A percentile compares a stretch with the other conserved stretches of the same genome.
These are phyloP conservation scores for Cyberlindnera galapagoensis DNA, from an alignment of 805 yeast species.

Conservation along the genomic window DNA sequence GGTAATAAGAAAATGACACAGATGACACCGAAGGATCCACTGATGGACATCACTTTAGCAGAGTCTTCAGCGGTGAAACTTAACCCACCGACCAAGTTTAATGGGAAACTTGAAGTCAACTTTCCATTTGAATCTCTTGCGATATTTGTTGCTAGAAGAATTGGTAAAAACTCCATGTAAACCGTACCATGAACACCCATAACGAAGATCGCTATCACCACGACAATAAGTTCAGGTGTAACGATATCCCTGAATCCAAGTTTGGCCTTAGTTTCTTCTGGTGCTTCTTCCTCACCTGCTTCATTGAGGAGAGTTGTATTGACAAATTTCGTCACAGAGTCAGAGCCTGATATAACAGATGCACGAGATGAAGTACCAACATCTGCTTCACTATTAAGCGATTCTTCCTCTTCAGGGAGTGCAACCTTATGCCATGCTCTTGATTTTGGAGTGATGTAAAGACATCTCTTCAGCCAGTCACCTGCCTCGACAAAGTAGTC, in stretches of 20 bases:
- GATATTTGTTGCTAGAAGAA: constrained; percentile 12
- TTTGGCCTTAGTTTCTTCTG: constrained; percentile 1
- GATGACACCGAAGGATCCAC: constrained; percentile 17
- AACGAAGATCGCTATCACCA: constrained; percentile 7
- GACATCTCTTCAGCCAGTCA: constrained; percentile 4
- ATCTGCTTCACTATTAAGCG: constrained; percentile 1
- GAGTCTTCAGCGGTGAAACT: constrained; percentile 16
- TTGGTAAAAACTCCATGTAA: constrained; percentile 12
- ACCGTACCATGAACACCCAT: constrained; percentile 9
- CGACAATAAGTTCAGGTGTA: constrained; percentile 6
- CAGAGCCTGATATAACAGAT: constrained; percentile 1
- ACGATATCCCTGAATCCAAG: constrained; percentile 5
- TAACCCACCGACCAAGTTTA: constrained; percentile 18
- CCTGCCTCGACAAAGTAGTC: constrained; percentile 13
- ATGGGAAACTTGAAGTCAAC: constrained; percentile 14
- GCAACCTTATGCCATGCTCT: constrained; percentile 11
- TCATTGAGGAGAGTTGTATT: background rate
- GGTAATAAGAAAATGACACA: constrained; percentile 15
- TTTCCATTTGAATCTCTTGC: constrained; percentile 10
- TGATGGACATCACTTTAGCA: constrained; percentile 17
- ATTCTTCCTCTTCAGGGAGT: constrained; percentile 1
- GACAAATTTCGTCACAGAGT: background rate
- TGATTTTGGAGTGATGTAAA: constrained; percentile 1
- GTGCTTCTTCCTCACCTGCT: constrained; percentile 2
- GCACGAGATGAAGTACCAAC: background rate